A percentile compares a stretch with the other conserved stretches of the same genome.
These are phyloP conservation scores for Suillus weaverae DNA, from an alignment of 768 basidiomycete species.

Conservation along the genomic window DNA sequence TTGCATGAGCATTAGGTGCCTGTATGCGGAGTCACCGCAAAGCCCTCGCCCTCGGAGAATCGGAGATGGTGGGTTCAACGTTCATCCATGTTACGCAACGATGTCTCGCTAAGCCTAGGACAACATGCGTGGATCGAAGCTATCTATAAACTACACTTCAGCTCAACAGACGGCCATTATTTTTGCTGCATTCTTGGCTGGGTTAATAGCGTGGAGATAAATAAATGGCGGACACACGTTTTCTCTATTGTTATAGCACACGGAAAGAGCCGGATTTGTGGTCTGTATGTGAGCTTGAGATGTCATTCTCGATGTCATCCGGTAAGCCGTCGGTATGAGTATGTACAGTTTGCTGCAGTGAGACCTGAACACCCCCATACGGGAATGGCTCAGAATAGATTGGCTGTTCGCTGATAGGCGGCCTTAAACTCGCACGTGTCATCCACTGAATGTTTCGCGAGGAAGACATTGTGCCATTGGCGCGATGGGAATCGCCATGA, in stretches of 20 bases:
- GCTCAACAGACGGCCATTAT: neutral
- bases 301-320: neutral
- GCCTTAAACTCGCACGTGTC: neutral
- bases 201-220: neutral
- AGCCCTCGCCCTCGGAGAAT: neutral
- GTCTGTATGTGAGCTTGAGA: neutral
- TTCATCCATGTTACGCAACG: neutral
- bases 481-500: constrained; percentile 13
- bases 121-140: neutral
- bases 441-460: constrained; percentile 6
- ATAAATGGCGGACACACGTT: neutral
- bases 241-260: constrained; percentile 2
- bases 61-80: neutral
- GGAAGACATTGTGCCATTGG: neutral
- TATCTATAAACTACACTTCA: no score
- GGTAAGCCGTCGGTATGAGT: constrained; percentile 10
- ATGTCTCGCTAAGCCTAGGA: neutral
- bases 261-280: neutral
- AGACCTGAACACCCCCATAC: constrained; percentile 11
- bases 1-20: neutral
- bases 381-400: constrained; percentile 5
- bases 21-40: neutral
- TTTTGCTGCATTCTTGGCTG: neutral
- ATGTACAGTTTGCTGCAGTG: constrained; percentile 8
- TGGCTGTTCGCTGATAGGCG: neutral